Evolutionary conservation across 2,329 filamentous ascomycete genomes (phyloP), one percentile per base, ranked within the genome.

Genomic region (Penicillium nordicum): DNA sequence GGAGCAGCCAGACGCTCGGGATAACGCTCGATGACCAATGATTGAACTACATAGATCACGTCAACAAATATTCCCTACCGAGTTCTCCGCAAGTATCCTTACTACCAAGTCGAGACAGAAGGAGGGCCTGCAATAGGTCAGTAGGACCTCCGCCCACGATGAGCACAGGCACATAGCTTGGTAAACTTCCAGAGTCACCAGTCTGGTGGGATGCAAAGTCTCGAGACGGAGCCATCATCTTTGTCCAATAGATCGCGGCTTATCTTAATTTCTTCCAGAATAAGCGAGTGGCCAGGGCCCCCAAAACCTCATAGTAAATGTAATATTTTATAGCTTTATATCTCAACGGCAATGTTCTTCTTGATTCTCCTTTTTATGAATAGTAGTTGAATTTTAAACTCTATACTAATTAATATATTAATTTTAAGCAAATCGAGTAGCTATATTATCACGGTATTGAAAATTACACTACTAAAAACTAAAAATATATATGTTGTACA

Each of bases 71-170:
- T 2, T 30, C 7, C 9, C 1, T 38, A 9, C 25, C 2, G 16
- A 30, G 4, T 18, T 10, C n/a, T 12, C 21, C 1, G 9, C 14
- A 10, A 4, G 25, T 21, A 25, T 7, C 23, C 53, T 45, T 52
- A 65, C 69, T 65, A 63, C 64, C 63, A 16, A 69, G 57, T 37
- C 66, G 65, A 21, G 68, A 70, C 4, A 74, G 56, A 43, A 74
- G 65, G 44, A 71, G 66, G 1, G 70, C 69, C n/a, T 68, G 63
- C 16, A 73, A 57, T 14, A 75, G 59, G 21, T 72, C 72, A 37
- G 67, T 65, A 14, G 73, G 71, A 3, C 72, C 72, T 12, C 71
- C 72, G n/a, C 73, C 72, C 30, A 72, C 64, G 30, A 75, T 69
- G 16, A 75, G 61, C n/a, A 75, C 70, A 12, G 50, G 49, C 2